Evolutionary conservation across 2,329 filamentous ascomycete genomes (phyloP).

Genomic region (Xylariomycetidae sp.): DNA sequence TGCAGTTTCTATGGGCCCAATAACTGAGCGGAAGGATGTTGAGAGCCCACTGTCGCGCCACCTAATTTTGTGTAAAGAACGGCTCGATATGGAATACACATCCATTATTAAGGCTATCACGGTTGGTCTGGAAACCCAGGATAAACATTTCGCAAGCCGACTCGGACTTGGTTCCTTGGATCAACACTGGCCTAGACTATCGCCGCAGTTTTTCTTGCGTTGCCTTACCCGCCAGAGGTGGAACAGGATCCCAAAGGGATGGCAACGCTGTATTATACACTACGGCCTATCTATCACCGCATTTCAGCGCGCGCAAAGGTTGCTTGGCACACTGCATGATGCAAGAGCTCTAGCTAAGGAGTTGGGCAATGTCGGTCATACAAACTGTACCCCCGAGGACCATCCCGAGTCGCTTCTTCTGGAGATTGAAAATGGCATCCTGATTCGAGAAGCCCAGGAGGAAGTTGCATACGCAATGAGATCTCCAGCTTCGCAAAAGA

Average conservation of each 20-base stretch:
- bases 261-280: conserved; percentile 30
- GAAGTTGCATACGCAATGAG: conserved; percentile 56
- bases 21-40: too few species aligned
- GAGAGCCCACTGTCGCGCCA: too few species aligned
- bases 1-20: too few species aligned
- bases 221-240: conserved; percentile 25
- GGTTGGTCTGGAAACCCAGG: too few species aligned
- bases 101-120: too few species aligned
- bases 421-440: conserved; percentile 58
- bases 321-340: conserved; percentile 25
- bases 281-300: conserved; percentile 37
- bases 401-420: conserved; percentile 59
- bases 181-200: too few species aligned
- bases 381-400: conserved; percentile 47
- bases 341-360: conserved; percentile 35
- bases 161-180: too few species aligned
- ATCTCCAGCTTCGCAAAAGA: conserved; percentile 30
- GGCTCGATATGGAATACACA: too few species aligned
- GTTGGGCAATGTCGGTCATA: conserved; percentile 46
- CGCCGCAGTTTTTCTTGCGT: conserved; percentile 29
- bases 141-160: too few species aligned
- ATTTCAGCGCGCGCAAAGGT: conserved; percentile 37
- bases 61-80: too few species aligned
- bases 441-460: conserved; percentile 57
- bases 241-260: conserved; percentile 24